Percentiles rank a stretch among this genome's conserved stretches.
Evolutionary conservation across 805 yeast genomes (phyloP).

Genomic region (Sugiyamaella mastotermitis): DNA sequence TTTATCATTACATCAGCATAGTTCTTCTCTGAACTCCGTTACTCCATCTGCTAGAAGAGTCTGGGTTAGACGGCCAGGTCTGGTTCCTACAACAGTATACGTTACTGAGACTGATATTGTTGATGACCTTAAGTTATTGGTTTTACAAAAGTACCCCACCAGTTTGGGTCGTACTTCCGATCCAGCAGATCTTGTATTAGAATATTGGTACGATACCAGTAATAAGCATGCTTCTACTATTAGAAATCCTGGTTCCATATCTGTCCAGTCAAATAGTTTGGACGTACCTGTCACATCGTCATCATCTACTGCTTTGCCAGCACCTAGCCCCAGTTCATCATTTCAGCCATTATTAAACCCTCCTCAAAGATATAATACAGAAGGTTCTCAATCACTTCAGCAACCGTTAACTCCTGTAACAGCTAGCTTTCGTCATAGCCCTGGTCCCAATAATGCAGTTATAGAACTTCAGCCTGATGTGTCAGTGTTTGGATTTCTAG

Average conservation of each 20-base stretch:
- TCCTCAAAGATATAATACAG: too few relatives aligned
- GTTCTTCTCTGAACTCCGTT: neutral
- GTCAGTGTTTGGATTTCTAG: slow-evolving; percentile 14
- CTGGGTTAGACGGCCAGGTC: slow-evolving; percentile 33
- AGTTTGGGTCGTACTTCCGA: slow-evolving; percentile 55
- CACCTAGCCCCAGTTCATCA: neutral
- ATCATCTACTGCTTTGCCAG: neutral
- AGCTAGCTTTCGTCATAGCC: neutral
- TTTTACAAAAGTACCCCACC: slow-evolving; percentile 61
- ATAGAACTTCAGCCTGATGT: slow-evolving; percentile 20
- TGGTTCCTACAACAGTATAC: slow-evolving; percentile 59
- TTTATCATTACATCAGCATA: neutral
- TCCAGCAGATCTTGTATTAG: slow-evolving; percentile 52
- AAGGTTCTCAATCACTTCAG: neutral
- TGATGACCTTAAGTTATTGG: slow-evolving; percentile 71
- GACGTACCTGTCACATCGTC: neutral
- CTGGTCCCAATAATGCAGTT: neutral
- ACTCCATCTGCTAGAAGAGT: slow-evolving; percentile 22
- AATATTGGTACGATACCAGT: slow-evolving; percentile 7
- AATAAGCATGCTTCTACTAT: neutral
- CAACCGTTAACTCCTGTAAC: neutral
- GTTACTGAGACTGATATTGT: slow-evolving; percentile 60
- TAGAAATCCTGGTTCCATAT: neutral
- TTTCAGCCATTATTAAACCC: neutral
- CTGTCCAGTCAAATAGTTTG: neutral